phyloP scores from a whole-genome alignment of 495 filamentous ascomycete species.

The Friedmanniomyces endolithicus region DNA sequence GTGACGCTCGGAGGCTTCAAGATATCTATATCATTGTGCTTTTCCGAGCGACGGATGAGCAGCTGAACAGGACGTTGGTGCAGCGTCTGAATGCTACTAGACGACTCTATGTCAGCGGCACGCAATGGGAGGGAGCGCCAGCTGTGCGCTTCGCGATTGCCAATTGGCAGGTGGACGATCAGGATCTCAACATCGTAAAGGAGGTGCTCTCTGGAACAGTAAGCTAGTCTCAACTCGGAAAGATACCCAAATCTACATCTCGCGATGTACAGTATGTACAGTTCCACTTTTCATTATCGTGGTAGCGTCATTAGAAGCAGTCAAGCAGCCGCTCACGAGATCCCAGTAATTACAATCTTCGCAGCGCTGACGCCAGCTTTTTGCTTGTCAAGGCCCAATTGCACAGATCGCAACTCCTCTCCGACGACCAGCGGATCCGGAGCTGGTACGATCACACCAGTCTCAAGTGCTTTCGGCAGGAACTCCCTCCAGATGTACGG shows the following conservation, averaged over 20 bases:
- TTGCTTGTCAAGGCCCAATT: conserved; percentile 18
- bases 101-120: conserved; percentile 74
- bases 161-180: conserved; percentile 61
- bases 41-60: conserved; percentile 60
- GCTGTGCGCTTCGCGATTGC: conserved; percentile 72
- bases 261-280: background rate
- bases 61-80: conserved; percentile 52
- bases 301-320: background rate
- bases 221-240: background rate
- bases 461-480: conserved; percentile 20
- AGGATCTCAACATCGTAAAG: conserved; percentile 42
- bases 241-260: background rate
- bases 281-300: background rate
- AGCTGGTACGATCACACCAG: conserved; percentile 10
- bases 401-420: conserved; percentile 19
- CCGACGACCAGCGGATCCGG: conserved; percentile 24
- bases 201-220: conserved; percentile 31
- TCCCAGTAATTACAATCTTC: conserved; percentile 18
- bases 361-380: conserved; percentile 16
- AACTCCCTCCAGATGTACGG: conserved; percentile 23
- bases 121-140: conserved; percentile 56
- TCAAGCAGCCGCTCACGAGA: conserved; percentile 1
- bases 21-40: conserved; percentile 65
- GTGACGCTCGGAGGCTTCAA: conserved; percentile 27
- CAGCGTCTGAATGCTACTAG: conserved; percentile 59